Evolutionary conservation across 2,329 filamentous ascomycete species (phyloP), one percentile per base, ranked within the genome.

Genomic region (Lizonia empirigonia): DNA sequence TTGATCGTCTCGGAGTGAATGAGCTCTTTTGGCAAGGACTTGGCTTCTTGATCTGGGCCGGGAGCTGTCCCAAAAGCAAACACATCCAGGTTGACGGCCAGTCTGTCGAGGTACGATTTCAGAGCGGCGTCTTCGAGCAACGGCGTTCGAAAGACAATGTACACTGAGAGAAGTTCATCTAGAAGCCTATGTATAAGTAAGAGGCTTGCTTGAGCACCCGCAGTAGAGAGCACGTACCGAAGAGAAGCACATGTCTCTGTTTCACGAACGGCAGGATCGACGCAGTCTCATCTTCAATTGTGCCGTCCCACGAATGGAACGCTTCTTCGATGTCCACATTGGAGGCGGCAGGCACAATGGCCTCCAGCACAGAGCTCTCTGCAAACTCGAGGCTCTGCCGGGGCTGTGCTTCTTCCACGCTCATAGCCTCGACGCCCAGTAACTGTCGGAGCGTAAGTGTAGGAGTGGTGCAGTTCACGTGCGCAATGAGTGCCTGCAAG

Each of bases 161-260:
- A 85, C 15, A 91, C 79, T 56, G 86, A 77, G 49, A 89, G 80
- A 20, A 84, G 84, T 77, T 92, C 89, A 81, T 92, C 89, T 91
- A 75, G 50, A 68, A 41, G 66, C 77, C 76, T 81, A 74, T 62
- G 63, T 26, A 74, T 81, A 72, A 82, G 81, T 78, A 78, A 80
- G 75, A 78, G 60, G 67, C 51, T 52, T 64, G 75, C 77, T 65
- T 59, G 63, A 67, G 60, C 74, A 72, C 76, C 67, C 55, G 60
- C 59, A 63, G 61, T 50, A 53, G 30, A 5, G 45, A 52, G 46
- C 37, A 72, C 82, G 60, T 78, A 91, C 89, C 89, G 67, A 91
- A 90, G 68, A 89, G 88, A 30, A 92, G 76, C 46, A 81, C 80
- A 30, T 87, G 80, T 58, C 88, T 80, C 62, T 84, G 81, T 34